A percentile compares a stretch with the other conserved stretches of the same genome.
Conservation (phyloP, 805 yeast genomes). For the Candida gorgasii region DNA sequence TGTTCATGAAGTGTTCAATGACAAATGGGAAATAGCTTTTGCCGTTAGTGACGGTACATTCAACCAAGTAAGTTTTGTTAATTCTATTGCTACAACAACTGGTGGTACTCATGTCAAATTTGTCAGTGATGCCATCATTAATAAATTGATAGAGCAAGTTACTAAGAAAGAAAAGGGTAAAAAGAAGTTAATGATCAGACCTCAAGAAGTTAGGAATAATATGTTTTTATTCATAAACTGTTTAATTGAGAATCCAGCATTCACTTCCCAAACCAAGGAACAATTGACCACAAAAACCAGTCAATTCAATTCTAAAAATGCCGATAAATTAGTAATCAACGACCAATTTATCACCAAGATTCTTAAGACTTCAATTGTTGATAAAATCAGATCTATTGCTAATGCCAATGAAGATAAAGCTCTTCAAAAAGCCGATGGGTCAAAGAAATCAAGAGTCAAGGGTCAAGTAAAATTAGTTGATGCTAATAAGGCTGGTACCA, state of each 20-base stretch:
- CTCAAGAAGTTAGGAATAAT: constrained; percentile 84
- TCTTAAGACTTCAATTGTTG: constrained; percentile 65
- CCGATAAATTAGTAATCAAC: constrained; percentile 60
- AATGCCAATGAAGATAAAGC: constrained; percentile 86
- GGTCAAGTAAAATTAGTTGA: constrained; percentile 89
- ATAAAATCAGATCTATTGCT: constrained; percentile 80
- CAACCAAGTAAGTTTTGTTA: constrained; percentile 94
- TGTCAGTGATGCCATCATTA: constrained; percentile 80
- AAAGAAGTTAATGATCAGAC: constrained; percentile 70
- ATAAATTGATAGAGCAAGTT: constrained; percentile 69
- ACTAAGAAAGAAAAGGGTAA: constrained; percentile 64
- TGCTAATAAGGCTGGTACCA: constrained; percentile 95
- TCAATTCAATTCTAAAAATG: constrained; percentile 79
- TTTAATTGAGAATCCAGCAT: constrained; percentile 93
- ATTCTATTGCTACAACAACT: constrained; percentile 94
- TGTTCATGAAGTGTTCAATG: constrained; percentile 77
- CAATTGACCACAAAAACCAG: constrained; percentile 85
- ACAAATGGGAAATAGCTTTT: constrained; percentile 95
- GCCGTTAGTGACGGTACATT: constrained; percentile 88
- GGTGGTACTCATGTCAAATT: constrained; percentile 96
- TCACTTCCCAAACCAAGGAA: constrained; percentile 96
- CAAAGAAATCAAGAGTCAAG: constrained; percentile 79
- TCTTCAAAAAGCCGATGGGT: constrained; percentile 85
- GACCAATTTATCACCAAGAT: constrained; percentile 74
- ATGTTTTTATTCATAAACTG: constrained; percentile 91